A percentile compares a stretch with the other conserved stretches of the same genome.
These are phyloP conservation scores for Syzygium oleosum DNA, from an alignment of 345 rosid genomes.

Conservation along the genomic window DNA sequence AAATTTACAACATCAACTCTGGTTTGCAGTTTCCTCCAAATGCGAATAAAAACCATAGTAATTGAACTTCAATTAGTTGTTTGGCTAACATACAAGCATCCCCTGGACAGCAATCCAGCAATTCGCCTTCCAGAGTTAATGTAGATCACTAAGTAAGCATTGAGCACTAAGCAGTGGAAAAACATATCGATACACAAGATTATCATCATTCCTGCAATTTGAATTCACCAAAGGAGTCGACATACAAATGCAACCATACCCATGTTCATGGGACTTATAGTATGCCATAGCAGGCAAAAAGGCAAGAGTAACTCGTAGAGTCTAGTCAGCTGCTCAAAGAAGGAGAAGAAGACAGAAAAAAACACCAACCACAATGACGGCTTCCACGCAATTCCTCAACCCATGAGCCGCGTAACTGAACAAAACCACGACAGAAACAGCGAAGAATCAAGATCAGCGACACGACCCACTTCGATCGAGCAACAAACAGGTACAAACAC, in stretches of 20 bases:
- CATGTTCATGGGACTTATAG: neutral
- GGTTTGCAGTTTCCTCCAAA: neutral
- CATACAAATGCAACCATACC: neutral
- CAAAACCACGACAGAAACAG: neutral
- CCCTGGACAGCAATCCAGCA: neutral
- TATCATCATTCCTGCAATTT: neutral
- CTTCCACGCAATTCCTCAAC: constrained; percentile 75
- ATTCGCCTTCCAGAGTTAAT: neutral
- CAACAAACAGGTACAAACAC: neutral
- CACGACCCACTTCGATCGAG: neutral
- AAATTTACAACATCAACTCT: neutral
- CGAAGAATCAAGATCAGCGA: neutral
- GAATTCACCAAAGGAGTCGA: neutral
- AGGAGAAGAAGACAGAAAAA: neutral
- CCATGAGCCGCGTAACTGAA: constrained; percentile 62
- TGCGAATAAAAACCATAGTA: neutral
- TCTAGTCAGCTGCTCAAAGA: neutral
- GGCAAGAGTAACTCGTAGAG: neutral
- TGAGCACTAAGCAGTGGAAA: neutral
- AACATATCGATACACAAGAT: neutral
- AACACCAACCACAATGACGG: constrained; percentile 62
- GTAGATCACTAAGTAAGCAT: neutral
- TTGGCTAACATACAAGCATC: neutral
- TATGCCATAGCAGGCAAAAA: neutral
- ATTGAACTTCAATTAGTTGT: neutral